Evolutionary conservation across 169 alveolate genomes (phyloP).

Genomic region (Eimeria praecox): DNA sequence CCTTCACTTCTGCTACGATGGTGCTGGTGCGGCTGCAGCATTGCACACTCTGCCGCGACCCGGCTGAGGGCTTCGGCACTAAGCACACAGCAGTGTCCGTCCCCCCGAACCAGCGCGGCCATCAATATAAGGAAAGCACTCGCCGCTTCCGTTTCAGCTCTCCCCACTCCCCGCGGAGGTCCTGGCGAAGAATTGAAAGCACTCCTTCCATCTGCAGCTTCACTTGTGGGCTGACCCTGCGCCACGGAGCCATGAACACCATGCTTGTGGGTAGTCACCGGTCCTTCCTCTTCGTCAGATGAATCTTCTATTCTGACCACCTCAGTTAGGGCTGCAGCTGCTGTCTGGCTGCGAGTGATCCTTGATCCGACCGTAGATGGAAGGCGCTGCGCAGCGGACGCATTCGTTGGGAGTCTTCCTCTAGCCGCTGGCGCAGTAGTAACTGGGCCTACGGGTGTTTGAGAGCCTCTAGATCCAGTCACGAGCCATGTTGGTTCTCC

Average conservation of each 20-base stretch:
- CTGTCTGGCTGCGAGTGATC: constrained; percentile 69
- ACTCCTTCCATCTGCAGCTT: not conserved
- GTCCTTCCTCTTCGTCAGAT: constrained; percentile 58
- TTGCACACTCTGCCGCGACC: constrained; percentile 23
- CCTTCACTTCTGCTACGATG: not conserved
- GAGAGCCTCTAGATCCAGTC: too few species aligned
- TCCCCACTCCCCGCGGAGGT: not conserved
- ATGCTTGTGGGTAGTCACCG: not conserved
- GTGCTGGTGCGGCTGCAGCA: constrained; percentile 32
- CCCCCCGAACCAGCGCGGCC: constrained; percentile 39
- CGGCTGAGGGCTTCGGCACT: constrained; percentile 18
- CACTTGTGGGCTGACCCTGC: not conserved
- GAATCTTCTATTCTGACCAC: constrained; percentile 72
- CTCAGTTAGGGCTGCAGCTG: constrained; percentile 59
- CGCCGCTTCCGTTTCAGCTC: not conserved
- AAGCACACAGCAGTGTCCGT: constrained; percentile 67
- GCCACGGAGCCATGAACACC: not conserved
- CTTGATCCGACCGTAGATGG: not conserved
- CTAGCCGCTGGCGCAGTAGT: constrained; percentile 13
- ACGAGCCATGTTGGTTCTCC: not conserved
- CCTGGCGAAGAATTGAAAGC: not conserved
- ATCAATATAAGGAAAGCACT: constrained; percentile 8
- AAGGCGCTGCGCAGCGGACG: not conserved
- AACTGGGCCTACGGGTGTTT: not conserved
- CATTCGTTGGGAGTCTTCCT: not conserved